Conservation (phyloP, 179 eudicot genomes). For the Camellia oleifera region DNA sequence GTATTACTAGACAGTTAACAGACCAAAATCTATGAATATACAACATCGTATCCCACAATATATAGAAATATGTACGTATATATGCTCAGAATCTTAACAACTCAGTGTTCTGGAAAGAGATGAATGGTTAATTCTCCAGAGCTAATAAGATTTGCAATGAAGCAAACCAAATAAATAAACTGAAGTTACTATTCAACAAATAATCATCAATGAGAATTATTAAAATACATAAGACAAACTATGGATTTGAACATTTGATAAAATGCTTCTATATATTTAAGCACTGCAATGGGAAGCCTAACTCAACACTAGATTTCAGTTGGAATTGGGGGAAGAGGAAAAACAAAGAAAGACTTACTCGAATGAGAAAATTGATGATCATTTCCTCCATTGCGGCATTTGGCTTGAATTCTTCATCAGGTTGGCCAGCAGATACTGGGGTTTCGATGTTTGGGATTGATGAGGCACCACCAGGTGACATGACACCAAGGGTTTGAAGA, state of each 20-base stretch:
- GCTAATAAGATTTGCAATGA: not conserved
- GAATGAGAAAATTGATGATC: conserved; percentile 95
- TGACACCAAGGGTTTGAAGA: conserved; percentile 77
- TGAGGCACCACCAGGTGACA: conserved; percentile 93
- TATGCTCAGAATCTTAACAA: not conserved
- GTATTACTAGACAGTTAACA: not conserved
- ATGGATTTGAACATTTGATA: not conserved
- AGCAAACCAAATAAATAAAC: not conserved
- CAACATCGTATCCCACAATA: not conserved
- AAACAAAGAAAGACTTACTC: conserved; percentile 44
- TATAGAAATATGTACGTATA: not conserved
- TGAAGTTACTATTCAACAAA: not conserved
- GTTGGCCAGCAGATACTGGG: conserved; percentile 87
- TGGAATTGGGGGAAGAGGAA: not conserved
- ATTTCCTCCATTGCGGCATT: conserved; percentile 99
- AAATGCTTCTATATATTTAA: not conserved
- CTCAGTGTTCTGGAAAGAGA: not conserved
- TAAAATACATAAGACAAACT: not conserved
- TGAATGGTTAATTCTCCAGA: not conserved
- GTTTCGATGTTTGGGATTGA: conserved; percentile 90
- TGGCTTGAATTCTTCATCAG: conserved; percentile 98
- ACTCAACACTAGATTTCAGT: not conserved
- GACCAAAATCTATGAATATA: not conserved
- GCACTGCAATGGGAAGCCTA: conserved; percentile 6
- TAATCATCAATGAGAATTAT: not conserved